These are phyloP conservation scores for Candida lessepsii DNA, from an alignment of 805 yeast genomes.

Conservation along the genomic window DNA sequence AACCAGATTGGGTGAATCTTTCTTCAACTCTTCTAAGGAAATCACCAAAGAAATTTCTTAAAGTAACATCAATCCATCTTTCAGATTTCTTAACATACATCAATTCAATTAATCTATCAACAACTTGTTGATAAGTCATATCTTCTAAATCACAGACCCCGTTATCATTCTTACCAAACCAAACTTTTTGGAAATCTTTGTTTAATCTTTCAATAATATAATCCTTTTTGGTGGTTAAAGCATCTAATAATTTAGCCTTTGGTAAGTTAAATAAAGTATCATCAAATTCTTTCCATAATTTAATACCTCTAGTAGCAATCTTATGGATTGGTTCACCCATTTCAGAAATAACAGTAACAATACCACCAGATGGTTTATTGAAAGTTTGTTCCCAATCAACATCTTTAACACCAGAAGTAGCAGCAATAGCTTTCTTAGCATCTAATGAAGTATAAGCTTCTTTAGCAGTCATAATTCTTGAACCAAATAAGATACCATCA, in stretches of 20 bases:
- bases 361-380: constrained; percentile 95
- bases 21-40: constrained; percentile 94
- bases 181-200: constrained; percentile 95
- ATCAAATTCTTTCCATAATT: constrained; percentile 97
- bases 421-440: constrained; percentile 89
- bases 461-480: constrained; percentile 95
- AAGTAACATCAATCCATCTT: constrained; percentile 85
- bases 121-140: constrained; percentile 93
- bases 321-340: constrained; percentile 99
- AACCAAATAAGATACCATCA: constrained; percentile 95
- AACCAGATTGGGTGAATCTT: constrained; percentile 61
- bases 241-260: constrained; percentile 79
- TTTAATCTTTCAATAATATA: constrained; percentile 83
- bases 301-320: constrained; percentile 95
- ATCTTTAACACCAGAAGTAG: constrained; percentile 88
- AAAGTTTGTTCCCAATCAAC: constrained; percentile 90
- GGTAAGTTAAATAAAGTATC: constrained; percentile 90
- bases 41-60: constrained; percentile 84
- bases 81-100: constrained; percentile 75
- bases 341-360: constrained; percentile 93
- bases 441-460: constrained; percentile 93
- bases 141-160: constrained; percentile 90
- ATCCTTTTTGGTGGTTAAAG: constrained; percentile 78
- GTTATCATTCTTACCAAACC: constrained; percentile 83
- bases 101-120: constrained; percentile 81